Conservation (phyloP, 495 filamentous ascomycete genomes). For the Aspergillus leporis region DNA sequence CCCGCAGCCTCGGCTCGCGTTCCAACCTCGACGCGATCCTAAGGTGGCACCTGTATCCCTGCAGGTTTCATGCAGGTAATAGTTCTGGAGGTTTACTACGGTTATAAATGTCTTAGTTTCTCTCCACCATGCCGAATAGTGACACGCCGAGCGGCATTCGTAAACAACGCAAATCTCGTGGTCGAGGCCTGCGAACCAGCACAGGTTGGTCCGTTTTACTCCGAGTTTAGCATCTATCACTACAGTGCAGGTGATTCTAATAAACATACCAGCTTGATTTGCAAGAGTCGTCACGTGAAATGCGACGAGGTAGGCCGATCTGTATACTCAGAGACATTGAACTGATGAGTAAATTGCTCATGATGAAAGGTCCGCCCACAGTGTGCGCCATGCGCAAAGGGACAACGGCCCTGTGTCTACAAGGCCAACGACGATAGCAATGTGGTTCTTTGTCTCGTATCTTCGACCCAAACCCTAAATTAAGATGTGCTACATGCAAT, state of each 20-base stretch:
- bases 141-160: conserved; percentile 8
- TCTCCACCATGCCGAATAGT: not conserved
- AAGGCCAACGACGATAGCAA: not conserved
- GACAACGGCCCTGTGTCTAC: conserved; percentile 31
- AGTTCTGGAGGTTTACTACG: not conserved
- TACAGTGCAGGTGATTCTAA: conserved; percentile 5
- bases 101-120: not conserved
- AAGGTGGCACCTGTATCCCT: not conserved
- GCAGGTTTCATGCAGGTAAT: not conserved
- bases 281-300: conserved; percentile 36
- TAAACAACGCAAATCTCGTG: conserved; percentile 32
- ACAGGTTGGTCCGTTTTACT: conserved; percentile 32
- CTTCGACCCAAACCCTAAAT: not conserved
- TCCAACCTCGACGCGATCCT: not conserved
- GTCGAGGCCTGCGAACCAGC: conserved; percentile 32
- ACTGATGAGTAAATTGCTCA: not conserved
- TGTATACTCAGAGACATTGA: not conserved
- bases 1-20: not conserved
- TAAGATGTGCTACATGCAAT: not conserved
- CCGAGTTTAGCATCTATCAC: conserved; percentile 1
- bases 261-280: conserved; percentile 22
- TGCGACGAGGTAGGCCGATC: conserved; percentile 29
- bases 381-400: conserved; percentile 35
- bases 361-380: conserved; percentile 25
- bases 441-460: not conserved